Evolutionary conservation across 257 asterid genomes (phyloP), one percentile per base, ranked within the genome.

Genomic region (Dorcoceras hygrometricum): DNA sequence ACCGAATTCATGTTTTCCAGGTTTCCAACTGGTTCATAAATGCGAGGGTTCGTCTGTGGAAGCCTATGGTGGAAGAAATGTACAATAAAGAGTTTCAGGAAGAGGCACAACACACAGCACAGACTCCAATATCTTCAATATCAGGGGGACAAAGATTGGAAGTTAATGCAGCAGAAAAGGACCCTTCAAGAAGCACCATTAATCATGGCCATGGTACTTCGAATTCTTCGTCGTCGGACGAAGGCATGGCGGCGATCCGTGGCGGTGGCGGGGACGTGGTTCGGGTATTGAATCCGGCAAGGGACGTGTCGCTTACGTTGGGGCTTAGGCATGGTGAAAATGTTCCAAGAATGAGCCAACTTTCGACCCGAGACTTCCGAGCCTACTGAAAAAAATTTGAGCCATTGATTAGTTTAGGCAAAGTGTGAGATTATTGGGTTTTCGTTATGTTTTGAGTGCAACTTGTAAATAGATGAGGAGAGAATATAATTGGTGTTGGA

Each of bases 11-110:
- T 39, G 19, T 12, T 39, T 24, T 70, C 20, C 81, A 90, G 97
- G 97, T 90, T 19, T 88, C 97, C 16, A 90, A 90, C 67, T 90
- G 97, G 97, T 90, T 86, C 83, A 90, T 90, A 61, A 90, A 90
- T 81, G 97, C 97, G 62, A 84, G 97, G 89, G 97, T 90, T 76
- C 84, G 96, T 36, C 73, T 83, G 32, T 81, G 89, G 89, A 83
- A 83, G 69, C 89, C 89, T 1, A 83, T 83, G 89, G 84, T 83
- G 36, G 89, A 83, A 64, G 86, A 83, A 10, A 83, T 84, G 77
- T 84, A 81, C 76, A 81, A 84, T 11, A 78, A 79, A 20, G 89
- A 84, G 31, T 34, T 63, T 27, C 70, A 69, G 36, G 79, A 67
- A 54, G 81, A 68, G 8, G 79, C 63, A 18, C 70, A 46, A 48